Conservation (phyloP, 208 protist species). For the Wallacemonas sp. region DNA sequence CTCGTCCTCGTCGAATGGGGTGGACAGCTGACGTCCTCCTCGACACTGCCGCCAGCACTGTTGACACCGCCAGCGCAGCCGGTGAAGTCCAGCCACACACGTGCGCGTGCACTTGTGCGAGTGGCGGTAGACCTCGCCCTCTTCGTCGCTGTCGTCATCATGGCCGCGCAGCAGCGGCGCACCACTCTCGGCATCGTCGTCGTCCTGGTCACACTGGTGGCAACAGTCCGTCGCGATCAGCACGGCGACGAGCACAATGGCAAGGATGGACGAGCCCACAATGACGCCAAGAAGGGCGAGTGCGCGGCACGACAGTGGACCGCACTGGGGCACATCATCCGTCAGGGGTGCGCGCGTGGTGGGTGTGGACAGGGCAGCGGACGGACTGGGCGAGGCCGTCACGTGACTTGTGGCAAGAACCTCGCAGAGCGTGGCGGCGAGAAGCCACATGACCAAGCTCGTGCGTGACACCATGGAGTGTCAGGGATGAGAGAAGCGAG, state of each 20-base stretch:
- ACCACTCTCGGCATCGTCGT: not conserved
- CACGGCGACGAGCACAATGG: not conserved
- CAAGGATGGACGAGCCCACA: not conserved
- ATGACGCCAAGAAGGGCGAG: not conserved
- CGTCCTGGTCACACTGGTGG: not conserved
- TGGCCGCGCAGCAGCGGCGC: not conserved
- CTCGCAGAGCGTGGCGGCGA: not conserved
- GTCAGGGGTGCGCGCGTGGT: no score
- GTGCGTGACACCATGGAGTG: not conserved
- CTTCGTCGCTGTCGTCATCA: not conserved
- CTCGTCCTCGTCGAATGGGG: not conserved
- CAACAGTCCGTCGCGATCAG: constrained; percentile 2
- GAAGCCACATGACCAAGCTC: not conserved
- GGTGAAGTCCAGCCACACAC: not conserved
- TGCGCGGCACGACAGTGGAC: constrained; percentile 4
- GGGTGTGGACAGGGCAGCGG: not conserved
- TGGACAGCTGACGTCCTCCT: not conserved
- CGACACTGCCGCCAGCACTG: not conserved
- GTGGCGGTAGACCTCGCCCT: not conserved
- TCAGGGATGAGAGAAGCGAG: no score
- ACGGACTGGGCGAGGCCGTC: not conserved
- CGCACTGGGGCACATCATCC: not conserved
- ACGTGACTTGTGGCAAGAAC: not conserved
- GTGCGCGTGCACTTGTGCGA: not conserved
- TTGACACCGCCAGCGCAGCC: not conserved